Percentiles rank a stretch among this genome's conserved stretches.
These are phyloP conservation scores for Ampelocalamus luodianensis DNA, from an alignment of 176 grass and related monocot species.

Conservation along the genomic window DNA sequence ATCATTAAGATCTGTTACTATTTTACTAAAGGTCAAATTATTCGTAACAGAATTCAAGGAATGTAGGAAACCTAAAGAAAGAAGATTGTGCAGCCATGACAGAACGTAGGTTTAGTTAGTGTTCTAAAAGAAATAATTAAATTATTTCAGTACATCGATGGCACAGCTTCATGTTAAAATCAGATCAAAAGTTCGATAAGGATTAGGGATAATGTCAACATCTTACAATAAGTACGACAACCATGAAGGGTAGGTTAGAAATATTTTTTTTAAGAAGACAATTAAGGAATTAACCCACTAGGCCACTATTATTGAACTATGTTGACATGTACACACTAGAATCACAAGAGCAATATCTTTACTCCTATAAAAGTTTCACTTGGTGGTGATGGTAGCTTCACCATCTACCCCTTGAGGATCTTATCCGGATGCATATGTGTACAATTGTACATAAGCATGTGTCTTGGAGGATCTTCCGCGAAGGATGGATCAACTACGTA, in stretches of 20 bases:
- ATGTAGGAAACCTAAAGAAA: neutral
- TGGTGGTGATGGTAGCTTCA: no score
- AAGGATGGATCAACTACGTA: no score
- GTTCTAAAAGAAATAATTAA: neutral
- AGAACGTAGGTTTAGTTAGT: neutral
- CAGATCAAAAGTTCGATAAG: neutral
- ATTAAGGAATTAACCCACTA: neutral
- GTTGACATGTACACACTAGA: neutral
- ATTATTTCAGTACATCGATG: neutral
- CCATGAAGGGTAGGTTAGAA: neutral
- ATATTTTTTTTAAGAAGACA: neutral
- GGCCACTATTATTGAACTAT: neutral
- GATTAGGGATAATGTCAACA: neutral
- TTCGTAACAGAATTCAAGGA: neutral
- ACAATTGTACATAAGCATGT: no score
- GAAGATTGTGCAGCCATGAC: neutral
- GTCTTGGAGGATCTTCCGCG: no score
- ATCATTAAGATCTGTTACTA: conserved; percentile 13
- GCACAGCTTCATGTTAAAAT: neutral
- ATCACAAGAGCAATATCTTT: conserved; percentile 13
- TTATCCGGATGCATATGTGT: no score
- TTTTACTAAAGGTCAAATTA: conserved; percentile 3
- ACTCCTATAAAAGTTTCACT: no score
- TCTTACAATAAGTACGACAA: neutral
- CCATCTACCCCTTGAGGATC: no score